Evolutionary conservation across 306 rosid genomes (phyloP).

Genomic region (Fagus crenata): DNA sequence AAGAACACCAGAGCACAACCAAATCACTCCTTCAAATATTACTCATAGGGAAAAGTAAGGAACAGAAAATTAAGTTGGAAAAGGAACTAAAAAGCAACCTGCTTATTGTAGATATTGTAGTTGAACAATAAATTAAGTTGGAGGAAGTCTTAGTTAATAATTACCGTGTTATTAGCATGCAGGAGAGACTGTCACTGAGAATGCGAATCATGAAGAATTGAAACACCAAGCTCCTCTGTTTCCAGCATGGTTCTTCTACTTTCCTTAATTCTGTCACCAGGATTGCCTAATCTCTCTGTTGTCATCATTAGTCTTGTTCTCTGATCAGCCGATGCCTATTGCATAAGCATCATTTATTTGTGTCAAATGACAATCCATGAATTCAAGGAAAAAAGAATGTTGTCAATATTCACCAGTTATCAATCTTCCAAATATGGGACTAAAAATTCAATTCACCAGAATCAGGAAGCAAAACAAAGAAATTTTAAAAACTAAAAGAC

Average conservation of each 20-base stretch:
- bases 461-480: constrained; percentile 7
- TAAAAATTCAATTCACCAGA: constrained; percentile 19
- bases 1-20: background rate
- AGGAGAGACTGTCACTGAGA: constrained; percentile 91
- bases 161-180: constrained; percentile 77
- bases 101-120: constrained; percentile 3
- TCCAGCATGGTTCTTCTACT: constrained; percentile 93
- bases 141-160: background rate
- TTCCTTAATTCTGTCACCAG: constrained; percentile 73
- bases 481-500: background rate
- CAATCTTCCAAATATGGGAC: constrained; percentile 1
- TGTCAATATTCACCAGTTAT: background rate
- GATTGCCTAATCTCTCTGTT: constrained; percentile 73
- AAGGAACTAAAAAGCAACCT: constrained; percentile 9
- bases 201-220: constrained; percentile 93
- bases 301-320: constrained; percentile 69
- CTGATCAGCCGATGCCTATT: constrained; percentile 91
- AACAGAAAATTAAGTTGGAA: background rate
- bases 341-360: constrained; percentile 32
- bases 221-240: constrained; percentile 98
- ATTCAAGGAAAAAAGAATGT: constrained; percentile 13
- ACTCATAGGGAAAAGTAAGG: constrained; percentile 1
- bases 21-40: constrained; percentile 5
- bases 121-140: background rate
- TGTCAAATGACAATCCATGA: constrained; percentile 21